Conservation (phyloP, 441 rosid genomes). For the Pelargonium citronellum region DNA sequence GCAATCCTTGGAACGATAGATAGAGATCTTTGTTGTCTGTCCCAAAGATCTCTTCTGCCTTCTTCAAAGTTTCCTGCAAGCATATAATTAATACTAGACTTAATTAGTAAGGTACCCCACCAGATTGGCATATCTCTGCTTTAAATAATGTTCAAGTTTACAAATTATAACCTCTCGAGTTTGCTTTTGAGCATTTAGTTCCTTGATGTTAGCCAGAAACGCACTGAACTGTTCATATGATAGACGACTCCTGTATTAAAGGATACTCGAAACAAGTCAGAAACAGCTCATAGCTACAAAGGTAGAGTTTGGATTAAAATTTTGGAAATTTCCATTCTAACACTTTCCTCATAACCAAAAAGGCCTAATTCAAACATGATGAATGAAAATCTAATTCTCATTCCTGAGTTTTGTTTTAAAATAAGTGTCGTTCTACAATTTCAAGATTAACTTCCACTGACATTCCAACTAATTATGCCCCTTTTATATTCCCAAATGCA, state of each 20-base stretch:
- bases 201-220: slow-evolving; percentile 83
- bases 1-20: slow-evolving; percentile 74
- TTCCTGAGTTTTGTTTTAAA: too few species aligned
- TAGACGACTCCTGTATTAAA: slow-evolving; percentile 64
- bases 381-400: too few species aligned
- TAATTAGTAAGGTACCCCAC: slow-evolving; percentile 10
- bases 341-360: too few species aligned
- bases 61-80: slow-evolving; percentile 79
- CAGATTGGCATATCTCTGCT: neutral
- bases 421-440: too few species aligned
- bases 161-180: slow-evolving; percentile 60
- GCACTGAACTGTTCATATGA: slow-evolving; percentile 92
- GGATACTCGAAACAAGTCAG: slow-evolving; percentile 14
- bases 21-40: slow-evolving; percentile 79
- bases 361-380: too few species aligned
- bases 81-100: slow-evolving; percentile 1
- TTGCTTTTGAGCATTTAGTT: slow-evolving; percentile 82
- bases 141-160: neutral
- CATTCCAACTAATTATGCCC: too few species aligned
- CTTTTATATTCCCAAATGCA: too few species aligned
- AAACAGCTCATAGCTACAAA: too few species aligned
- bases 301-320: too few species aligned
- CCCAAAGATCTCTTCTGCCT: slow-evolving; percentile 91
- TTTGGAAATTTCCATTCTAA: too few species aligned
- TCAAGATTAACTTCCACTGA: too few species aligned